Conservation (phyloP, 345 rosid species). For the Erysimum cheiranthoides region DNA sequence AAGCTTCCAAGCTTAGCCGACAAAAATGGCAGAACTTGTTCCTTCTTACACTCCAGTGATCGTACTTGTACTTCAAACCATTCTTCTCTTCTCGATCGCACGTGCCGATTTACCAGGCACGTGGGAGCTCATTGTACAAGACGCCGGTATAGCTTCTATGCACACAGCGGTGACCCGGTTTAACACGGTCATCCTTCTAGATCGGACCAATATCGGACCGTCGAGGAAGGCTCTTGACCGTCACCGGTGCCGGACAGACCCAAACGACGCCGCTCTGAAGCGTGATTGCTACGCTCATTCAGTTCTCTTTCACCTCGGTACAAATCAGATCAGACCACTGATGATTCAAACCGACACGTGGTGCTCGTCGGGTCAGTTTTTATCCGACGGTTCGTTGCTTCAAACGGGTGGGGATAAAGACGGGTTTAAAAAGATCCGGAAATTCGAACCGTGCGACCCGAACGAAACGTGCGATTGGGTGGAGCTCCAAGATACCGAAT, state of each 20-base stretch:
- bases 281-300: conserved; percentile 90
- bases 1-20: conserved; percentile 35
- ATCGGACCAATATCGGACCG: conserved; percentile 89
- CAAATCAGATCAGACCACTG: conserved; percentile 60
- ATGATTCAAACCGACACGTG: conserved; percentile 77
- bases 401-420: conserved; percentile 80
- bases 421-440: conserved; percentile 60
- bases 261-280: conserved; percentile 54
- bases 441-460: conserved; percentile 61
- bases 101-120: conserved; percentile 74
- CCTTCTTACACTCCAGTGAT: background rate
- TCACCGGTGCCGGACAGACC: conserved; percentile 68
- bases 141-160: conserved; percentile 94
- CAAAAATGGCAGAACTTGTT: conserved; percentile 41
- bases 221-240: conserved; percentile 59
- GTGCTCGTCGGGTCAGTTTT: conserved; percentile 82
- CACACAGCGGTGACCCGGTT: conserved; percentile 96
- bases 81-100: conserved; percentile 26
- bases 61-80: background rate
- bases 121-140: conserved; percentile 72
- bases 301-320: conserved; percentile 54
- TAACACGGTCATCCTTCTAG: conserved; percentile 89
- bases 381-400: conserved; percentile 70
- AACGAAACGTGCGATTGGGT: conserved; percentile 65
- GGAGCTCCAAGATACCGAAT: conserved; percentile 57